A percentile compares a stretch with the other conserved stretches of the same genome.
phyloP scores from a whole-genome alignment of 371 early-diverging fungal genomes.

The Syncephalastrum racemosum region DNA sequence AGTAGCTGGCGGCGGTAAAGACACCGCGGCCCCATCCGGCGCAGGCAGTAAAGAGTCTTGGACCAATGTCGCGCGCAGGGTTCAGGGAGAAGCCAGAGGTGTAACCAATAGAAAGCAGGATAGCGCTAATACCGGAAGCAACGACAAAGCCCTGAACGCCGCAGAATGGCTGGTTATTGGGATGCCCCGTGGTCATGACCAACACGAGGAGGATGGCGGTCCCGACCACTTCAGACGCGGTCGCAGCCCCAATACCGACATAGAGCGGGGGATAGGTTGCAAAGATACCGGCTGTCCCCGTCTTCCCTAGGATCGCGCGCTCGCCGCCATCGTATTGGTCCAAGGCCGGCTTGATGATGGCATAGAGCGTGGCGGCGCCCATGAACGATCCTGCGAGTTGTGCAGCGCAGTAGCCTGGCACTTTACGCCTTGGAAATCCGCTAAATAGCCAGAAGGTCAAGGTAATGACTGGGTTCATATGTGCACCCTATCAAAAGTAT shows the following conservation, averaged over 20 bases:
- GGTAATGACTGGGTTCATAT: slow-evolving; percentile 81
- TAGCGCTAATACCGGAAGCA: slow-evolving; percentile 50
- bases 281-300: slow-evolving; percentile 70
- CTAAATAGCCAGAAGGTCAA: slow-evolving; percentile 69
- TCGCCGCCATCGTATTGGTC: slow-evolving; percentile 60
- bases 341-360: slow-evolving; percentile 54
- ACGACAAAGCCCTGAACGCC: slow-evolving; percentile 65
- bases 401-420: slow-evolving; percentile 60
- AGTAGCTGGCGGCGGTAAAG: slow-evolving; percentile 64
- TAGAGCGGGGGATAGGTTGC: slow-evolving; percentile 61
- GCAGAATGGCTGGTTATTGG: slow-evolving; percentile 62
- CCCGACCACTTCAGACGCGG: slow-evolving; percentile 76
- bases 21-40: slow-evolving; percentile 74
- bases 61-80: slow-evolving; percentile 90
- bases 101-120: slow-evolving; percentile 58
- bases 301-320: slow-evolving; percentile 51
- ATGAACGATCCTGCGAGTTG: slow-evolving; percentile 72
- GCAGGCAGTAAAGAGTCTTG: slow-evolving; percentile 75
- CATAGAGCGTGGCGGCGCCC: slow-evolving; percentile 69
- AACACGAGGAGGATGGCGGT: slow-evolving; percentile 75
- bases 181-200: slow-evolving; percentile 73
- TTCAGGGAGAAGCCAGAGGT: slow-evolving; percentile 82
- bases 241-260: slow-evolving; percentile 61
- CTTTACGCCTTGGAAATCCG: slow-evolving; percentile 64
- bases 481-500: slow-evolving; percentile 60